Base-by-base conservation (phyloP, 2,329 filamentous ascomycete genomes). In the Madurella fahalii region DNA sequence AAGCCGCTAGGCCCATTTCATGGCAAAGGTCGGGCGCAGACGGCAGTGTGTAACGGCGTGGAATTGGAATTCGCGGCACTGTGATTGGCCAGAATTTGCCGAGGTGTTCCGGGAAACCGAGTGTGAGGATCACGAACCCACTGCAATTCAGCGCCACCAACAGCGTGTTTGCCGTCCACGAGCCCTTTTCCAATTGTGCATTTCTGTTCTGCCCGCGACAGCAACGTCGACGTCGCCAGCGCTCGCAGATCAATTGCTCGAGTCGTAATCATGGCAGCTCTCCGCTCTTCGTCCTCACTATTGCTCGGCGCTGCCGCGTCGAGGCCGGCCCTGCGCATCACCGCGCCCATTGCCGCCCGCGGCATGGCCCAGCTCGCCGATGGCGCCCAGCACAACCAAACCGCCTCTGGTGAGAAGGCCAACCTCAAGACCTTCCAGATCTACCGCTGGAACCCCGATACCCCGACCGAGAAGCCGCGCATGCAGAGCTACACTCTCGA, bases 401-500 rank as follows among this genome's bases (percentile, higher is more conserved):
- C 83, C 37, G 80, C 83, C 47, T 81, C 82, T 47, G 75, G 82
- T 54, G 73, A 83, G 63, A 81, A 88, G 65, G 80, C 87, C 53
- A 79, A 78, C 66, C 84, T 89, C 77, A 97, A 96, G 86, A 91
- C 88, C 49, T 99, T 99, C 84, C 87, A 96, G 75, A 87, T 99
- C 79, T 99, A 99, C 85, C 85, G 94, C 72, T 99, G 94, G 94
- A 95, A 95, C 72, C 94, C 94, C 58, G 94, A 97, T 71, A 82
- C 86, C 71, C 94, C 94, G 56, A 84, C 85, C 68, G 86, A 89
- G 74, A 99, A 99, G 85, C 94, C 94, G 59, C 82, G 80, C 72
- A 96, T 99, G 89, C 91, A 99, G 80, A 84, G 83, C 64, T 99
- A 97, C 78, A 89, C 89, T 37, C 80, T 99, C 68, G 94, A 99